Evolutionary conservation across 192 early-diverging fungal genomes (phyloP).

Genomic region (Helicostylum pulchrum): DNA sequence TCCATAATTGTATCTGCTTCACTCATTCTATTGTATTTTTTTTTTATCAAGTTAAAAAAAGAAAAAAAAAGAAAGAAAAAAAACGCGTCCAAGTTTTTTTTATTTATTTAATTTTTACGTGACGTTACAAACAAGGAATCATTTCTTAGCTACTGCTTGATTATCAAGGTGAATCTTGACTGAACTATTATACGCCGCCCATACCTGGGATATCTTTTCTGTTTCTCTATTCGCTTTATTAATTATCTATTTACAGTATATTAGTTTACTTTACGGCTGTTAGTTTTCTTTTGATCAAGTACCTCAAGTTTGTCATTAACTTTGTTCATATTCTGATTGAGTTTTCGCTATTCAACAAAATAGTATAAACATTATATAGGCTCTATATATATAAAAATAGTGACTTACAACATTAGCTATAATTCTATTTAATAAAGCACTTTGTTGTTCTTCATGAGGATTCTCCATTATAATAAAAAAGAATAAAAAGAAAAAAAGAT

Average conservation of each 20-base stretch:
- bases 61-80: no score
- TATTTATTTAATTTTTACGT: no score
- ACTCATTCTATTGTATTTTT: no score
- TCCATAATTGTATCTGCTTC: neutral
- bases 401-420: constrained; percentile 36
- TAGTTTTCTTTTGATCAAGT: neutral
- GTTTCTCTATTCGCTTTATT: constrained; percentile 37
- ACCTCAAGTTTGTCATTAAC: constrained; percentile 39
- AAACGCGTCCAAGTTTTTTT: no score
- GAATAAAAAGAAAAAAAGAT: no score
- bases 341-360: constrained; percentile 26
- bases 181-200: constrained; percentile 37
- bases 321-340: constrained; percentile 36
- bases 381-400: neutral
- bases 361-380: neutral
- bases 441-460: constrained; percentile 18
- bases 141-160: neutral
- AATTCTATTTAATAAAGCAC: constrained; percentile 36
- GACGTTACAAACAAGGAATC: no score
- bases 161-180: constrained; percentile 39
- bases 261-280: neutral
- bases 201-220: constrained; percentile 34
- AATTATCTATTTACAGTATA: constrained; percentile 22
- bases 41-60: no score
- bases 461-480: neutral